A percentile compares a stretch with the other conserved stretches of the same genome.
These are phyloP conservation scores for Phaseolus lunatus DNA, from an alignment of 306 rosid genomes.

Conservation along the genomic window DNA sequence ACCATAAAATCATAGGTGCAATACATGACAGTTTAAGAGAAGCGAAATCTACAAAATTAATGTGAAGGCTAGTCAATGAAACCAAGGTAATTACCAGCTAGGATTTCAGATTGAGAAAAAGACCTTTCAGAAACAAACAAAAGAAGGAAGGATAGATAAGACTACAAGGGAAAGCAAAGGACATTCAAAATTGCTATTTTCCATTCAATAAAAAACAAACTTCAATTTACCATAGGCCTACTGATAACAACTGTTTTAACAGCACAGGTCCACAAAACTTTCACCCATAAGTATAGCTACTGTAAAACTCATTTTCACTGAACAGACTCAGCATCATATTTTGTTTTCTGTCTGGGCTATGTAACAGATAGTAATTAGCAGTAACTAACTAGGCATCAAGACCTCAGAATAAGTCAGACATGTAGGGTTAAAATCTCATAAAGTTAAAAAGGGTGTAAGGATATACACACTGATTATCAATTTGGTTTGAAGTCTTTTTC, in stretches of 20 bases:
- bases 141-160: slow-evolving; percentile 56
- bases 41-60: slow-evolving; percentile 40
- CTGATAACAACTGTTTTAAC: slow-evolving; percentile 62
- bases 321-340: slow-evolving; percentile 27
- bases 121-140: slow-evolving; percentile 62
- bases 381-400: slow-evolving; percentile 18
- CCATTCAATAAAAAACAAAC: slow-evolving; percentile 50
- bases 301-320: slow-evolving; percentile 44
- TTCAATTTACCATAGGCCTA: slow-evolving; percentile 51
- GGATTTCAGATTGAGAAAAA: slow-evolving; percentile 64
- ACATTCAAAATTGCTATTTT: slow-evolving; percentile 53
- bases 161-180: slow-evolving; percentile 50
- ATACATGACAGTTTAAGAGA: slow-evolving; percentile 48
- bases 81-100: slow-evolving; percentile 61
- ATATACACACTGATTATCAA: slow-evolving; percentile 17
- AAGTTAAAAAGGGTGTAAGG: slow-evolving; percentile 4
- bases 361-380: slow-evolving; percentile 42
- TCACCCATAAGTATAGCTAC: slow-evolving; percentile 39
- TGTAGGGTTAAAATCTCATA: slow-evolving; percentile 12
- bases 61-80: slow-evolving; percentile 52
- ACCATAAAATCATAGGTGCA: slow-evolving; percentile 60
- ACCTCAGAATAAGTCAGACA: slow-evolving; percentile 25
- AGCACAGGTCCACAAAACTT: slow-evolving; percentile 61
- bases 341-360: slow-evolving; percentile 1
- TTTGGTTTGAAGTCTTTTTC: slow-evolving; percentile 11